Base-by-base conservation (phyloP, 2,329 filamentous ascomycete species). In the Sarocladium kiliense region DNA sequence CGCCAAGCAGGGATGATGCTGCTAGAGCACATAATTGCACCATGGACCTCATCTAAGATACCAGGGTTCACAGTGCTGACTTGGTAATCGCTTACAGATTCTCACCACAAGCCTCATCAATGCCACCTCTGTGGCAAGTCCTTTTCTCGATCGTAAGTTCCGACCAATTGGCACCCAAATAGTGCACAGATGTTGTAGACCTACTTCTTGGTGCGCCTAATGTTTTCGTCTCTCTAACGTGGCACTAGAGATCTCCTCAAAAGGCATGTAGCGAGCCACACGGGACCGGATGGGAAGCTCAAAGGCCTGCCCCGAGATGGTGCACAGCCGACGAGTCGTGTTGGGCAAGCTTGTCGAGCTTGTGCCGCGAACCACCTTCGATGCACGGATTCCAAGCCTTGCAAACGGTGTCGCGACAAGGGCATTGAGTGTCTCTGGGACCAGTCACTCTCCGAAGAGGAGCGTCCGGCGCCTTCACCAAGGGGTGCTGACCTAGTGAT, bases 301-400 rank as follows among this genome's bases (percentile, higher is more conserved):
- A 58, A 26, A 53, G 44, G 23, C 7, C 16, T 47, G 19, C 12
- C 44, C 5, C 44, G 44, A 10, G 18, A 47, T 18, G 44, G 44
- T 23, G 5, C 44, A 32, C 14, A 55, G 50, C 6, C 45, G 57
- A 47, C 54, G n/a, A 61, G 56, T 1, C 59, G 65, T 0, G 66
- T 67, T 1, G 57, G 63, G 0, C 57, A 65, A 39, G 66, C 66
- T 1, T 69, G 66, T 27, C 56, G 57, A 23, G 55, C 62, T 7
- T 69, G 66, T 49, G 64, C 66, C 0, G 63, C 64, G 2, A 60
- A 66, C 14, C 66, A 69, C 45, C 44, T 69, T 11, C 61, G 64
- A 12, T 68, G 66, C 30, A 62, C 63, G 9, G 66, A 68, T 18
- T 56, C 62, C 23, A 68, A 68, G 36, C 66, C 66, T 26, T 68